Percentiles rank a stretch among this genome's conserved stretches.
phyloP scores from a whole-genome alignment of 805 yeast genomes.

The Candida khao-thaluensis region DNA sequence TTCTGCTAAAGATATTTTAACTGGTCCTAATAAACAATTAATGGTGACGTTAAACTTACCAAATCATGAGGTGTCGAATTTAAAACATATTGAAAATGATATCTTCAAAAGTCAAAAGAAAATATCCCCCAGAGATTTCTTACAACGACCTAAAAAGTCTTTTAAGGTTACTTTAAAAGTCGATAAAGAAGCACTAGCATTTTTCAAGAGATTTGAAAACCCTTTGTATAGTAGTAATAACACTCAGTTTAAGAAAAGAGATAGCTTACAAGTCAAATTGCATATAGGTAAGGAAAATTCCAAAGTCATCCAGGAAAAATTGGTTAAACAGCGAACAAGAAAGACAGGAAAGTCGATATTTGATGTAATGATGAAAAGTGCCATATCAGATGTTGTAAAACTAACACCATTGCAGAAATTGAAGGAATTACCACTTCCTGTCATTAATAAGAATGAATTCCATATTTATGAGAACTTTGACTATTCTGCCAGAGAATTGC shows the following conservation, averaged over 20 bases:
- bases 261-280: constrained; percentile 7
- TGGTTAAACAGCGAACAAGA: not conserved
- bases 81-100: constrained; percentile 19
- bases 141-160: constrained; percentile 17
- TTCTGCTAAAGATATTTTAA: not conserved
- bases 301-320: constrained; percentile 1
- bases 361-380: constrained; percentile 38
- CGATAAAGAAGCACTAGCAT: constrained; percentile 22
- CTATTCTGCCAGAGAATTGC: not conserved
- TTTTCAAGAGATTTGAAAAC: constrained; percentile 25
- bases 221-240: constrained; percentile 31
- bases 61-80: not conserved
- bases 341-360: constrained; percentile 25
- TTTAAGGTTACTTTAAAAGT: constrained; percentile 24
- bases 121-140: constrained; percentile 41
- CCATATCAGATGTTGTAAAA: constrained; percentile 26
- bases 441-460: constrained; percentile 26
- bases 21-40: not conserved
- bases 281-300: constrained; percentile 9
- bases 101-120: constrained; percentile 20
- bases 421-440: constrained; percentile 32
- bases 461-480: constrained; percentile 26
- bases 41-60: constrained; percentile 3
- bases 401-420: constrained; percentile 31
- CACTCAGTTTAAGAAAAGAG: constrained; percentile 6